Evolutionary conservation across 1,284 basidiomycete species (phyloP).

Genomic region (Fomitopsis betulina): DNA sequence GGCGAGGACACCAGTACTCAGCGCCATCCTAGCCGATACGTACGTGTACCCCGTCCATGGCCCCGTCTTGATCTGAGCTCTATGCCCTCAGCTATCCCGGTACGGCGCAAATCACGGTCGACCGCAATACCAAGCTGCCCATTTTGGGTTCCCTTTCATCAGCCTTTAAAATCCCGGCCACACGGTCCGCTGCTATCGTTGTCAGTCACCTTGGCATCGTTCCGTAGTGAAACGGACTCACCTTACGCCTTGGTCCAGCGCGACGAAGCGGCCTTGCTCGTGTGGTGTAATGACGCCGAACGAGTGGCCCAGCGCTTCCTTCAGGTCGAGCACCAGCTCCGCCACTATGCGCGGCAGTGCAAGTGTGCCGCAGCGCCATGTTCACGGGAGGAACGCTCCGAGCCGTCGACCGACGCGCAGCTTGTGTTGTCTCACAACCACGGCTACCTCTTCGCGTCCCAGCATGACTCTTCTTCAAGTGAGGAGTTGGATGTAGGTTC

Average conservation of each 20-base stretch:
- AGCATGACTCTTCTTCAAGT: background rate
- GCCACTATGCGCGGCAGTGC: background rate
- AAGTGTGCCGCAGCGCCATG: background rate
- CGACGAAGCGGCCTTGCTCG: constrained; percentile 1
- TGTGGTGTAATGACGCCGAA: background rate
- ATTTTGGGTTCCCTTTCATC: background rate
- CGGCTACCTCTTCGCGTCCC: background rate
- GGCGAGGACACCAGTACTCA: background rate
- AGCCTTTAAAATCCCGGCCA: background rate
- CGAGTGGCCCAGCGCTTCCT: background rate
- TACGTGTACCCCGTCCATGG: background rate
- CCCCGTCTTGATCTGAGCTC: background rate
- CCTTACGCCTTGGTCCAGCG: background rate
- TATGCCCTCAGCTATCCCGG: background rate
- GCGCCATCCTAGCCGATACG: background rate
- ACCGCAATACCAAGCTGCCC: background rate
- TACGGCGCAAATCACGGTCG: background rate
- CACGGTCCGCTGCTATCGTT: background rate
- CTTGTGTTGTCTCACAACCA: background rate
- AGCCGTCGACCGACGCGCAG: background rate
- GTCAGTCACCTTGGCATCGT: background rate
- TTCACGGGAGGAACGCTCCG: background rate
- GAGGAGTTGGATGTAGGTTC: background rate
- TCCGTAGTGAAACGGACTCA: background rate
- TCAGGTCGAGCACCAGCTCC: background rate